Base-by-base conservation (phyloP, 345 rosid genomes). In the Anastatica hierochuntica region DNA sequence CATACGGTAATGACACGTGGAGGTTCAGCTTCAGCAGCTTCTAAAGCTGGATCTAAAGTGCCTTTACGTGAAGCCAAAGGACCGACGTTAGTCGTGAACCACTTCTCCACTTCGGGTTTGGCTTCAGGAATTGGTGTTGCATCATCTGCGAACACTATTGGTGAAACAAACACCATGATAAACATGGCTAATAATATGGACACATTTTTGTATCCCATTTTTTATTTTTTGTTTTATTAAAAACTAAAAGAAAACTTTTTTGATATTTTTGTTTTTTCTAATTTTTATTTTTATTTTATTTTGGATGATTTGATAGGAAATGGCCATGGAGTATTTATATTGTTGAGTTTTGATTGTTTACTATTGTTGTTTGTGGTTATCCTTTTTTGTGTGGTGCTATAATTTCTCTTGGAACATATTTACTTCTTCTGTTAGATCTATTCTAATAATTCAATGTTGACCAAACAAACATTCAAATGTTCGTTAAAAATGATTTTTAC, bases 1-100 rank as follows among this genome's bases (percentile, higher is more conserved):
- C n/a, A n/a, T 6, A 85, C 84, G 66, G 21, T 76, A 38, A 82
- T 76, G 10, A 52, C 48, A 43, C 21, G 75, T 26, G n/a, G n/a
- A n/a, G 66, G 47, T 0, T 49, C 2, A 5, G 70, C 66, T 62
- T 85, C 90, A 0, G 88, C 88, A 0, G 58, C 70, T 6, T 9
- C 62, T 0, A 82, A 79, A 42, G 58, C 62, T 0, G 79, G 64
- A 66, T 85, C 76, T 16, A 85, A 18, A 30, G 46, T 43, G 33
- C 66, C 71, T 44, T 72, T 75, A 5, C 83, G 73, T 4, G 18
- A 11, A 1, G 44, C 19, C 39, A 67, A 23, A 7, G 49, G 57
- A 66, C 39, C 52, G 1, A 84, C 76, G 19, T 74, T 62, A 40
- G 43, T 11, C 0, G 6, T 5, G 58, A 84, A 79, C 94, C 85